Base-by-base conservation (phyloP, 164 flowering plant species). In the Nymphaea thermarum region DNA sequence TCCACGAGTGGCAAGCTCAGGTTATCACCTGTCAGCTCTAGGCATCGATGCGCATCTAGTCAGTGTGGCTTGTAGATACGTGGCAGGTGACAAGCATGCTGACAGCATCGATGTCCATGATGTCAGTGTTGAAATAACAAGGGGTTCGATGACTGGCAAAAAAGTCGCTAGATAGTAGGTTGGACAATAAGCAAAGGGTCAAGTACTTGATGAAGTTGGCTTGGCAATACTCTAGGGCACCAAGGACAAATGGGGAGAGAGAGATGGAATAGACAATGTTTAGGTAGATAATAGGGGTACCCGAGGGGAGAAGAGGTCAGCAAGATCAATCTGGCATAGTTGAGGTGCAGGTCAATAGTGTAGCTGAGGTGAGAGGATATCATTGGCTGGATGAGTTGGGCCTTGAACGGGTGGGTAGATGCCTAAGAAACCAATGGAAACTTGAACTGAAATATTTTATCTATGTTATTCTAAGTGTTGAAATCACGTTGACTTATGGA, bases 141-240 rank as follows among this genome's bases (percentile, higher is more conserved):
- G 64, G 69, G 8, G 51, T 78, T 67, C 98, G 73, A 15, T 77
- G 55, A 14, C 87, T 82, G 4, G 41, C 3, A 67, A 93, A 67
- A 93, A 93, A 0, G 86, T 73, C 76, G 81, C 69, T 87, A 72
- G 41, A 74, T 73, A 65, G 79, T 63, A 47, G n/a, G 3, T 82
- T 80, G 12, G 78, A 72, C 98, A 95, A 88, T 74, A 88, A 88
- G 3, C 68, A 16, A 3, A 71, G 44, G 4, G 93, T 92, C 80
- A 92, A 92, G 44, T 92, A 92, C 66, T 88, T 89, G 43, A 87
- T 84, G 78, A 92, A 89, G 75, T 89, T 88, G 3, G 96, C 98
- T 71, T 90, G 91, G 78, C 98, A 92, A 75, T 92, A 92, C 43
- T 92, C 98, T 70, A 96, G 96, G 0, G 95, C 98, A 3, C 98